These are phyloP conservation scores for Zizania palustris DNA, from an alignment of 202 grass and related monocot species.

Conservation along the genomic window DNA sequence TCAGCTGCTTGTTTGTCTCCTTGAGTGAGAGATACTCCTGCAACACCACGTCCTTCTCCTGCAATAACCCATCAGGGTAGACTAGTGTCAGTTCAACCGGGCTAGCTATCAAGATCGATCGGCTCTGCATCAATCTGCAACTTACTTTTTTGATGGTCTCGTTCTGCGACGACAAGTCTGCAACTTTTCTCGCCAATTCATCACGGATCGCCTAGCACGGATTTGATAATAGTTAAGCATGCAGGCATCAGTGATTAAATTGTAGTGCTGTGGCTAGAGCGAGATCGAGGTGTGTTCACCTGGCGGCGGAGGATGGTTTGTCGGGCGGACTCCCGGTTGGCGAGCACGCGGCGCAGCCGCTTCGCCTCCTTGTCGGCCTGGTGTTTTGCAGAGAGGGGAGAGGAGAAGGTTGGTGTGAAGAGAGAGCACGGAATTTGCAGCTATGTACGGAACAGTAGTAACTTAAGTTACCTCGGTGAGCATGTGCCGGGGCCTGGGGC, in stretches of 20 bases:
- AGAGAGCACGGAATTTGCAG: not conserved
- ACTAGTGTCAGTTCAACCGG: not conserved
- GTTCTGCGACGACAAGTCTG: slow-evolving; percentile 69
- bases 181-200: slow-evolving; percentile 64
- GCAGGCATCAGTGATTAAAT: too few species aligned
- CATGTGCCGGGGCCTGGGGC: slow-evolving; percentile 35
- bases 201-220: slow-evolving; percentile 60
- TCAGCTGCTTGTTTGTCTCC: slow-evolving; percentile 72
- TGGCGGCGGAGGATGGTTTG: slow-evolving; percentile 82
- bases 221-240: too few species aligned
- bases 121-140: not conserved
- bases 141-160: slow-evolving; percentile 78
- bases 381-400: not conserved
- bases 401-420: not conserved
- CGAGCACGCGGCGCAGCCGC: slow-evolving; percentile 71
- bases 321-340: slow-evolving; percentile 84
- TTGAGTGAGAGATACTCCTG: slow-evolving; percentile 74
- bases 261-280: too few species aligned
- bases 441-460: too few species aligned
- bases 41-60: slow-evolving; percentile 80
- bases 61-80: slow-evolving; percentile 14
- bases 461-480: slow-evolving; percentile 49
- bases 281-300: not conserved
- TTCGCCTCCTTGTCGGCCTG: slow-evolving; percentile 83
- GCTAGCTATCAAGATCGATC: not conserved